Percentiles rank a stretch among this genome's conserved stretches.
These are phyloP conservation scores for Polychaeton citri DNA, from an alignment of 2,329 filamentous ascomycete genomes.

Conservation along the genomic window DNA sequence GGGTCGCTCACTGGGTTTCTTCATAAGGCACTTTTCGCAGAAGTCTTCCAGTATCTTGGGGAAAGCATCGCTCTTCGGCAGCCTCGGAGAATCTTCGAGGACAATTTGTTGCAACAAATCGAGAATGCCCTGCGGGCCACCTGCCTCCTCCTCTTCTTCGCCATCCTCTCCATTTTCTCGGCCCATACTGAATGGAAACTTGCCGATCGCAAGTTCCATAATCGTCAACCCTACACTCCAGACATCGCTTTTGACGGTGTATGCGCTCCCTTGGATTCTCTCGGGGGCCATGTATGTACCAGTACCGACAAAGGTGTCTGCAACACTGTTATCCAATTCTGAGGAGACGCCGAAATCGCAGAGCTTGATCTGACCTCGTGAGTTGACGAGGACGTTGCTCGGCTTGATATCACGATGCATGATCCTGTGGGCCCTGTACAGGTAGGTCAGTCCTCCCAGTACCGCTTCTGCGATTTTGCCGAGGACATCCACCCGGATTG, in stretches of 20 bases:
- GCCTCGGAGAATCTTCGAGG: constrained; percentile 80
- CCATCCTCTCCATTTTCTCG: constrained; percentile 67
- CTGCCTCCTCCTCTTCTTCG: constrained; percentile 51
- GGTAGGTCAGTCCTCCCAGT: constrained; percentile 81
- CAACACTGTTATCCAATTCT: constrained; percentile 93
- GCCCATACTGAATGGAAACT: constrained; percentile 87
- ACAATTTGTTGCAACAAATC: constrained; percentile 96
- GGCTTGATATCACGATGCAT: constrained; percentile 99
- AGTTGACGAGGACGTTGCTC: constrained; percentile 94
- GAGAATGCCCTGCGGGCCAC: constrained; percentile 78
- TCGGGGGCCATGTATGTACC: constrained; percentile 99
- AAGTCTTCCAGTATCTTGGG: constrained; percentile 90
- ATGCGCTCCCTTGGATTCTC: constrained; percentile 90
- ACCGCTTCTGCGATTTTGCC: constrained; percentile 97
- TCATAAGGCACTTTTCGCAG: constrained; percentile 89
- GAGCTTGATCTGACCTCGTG: constrained; percentile 84
- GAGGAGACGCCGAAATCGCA: constrained; percentile 99
- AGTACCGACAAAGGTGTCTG: constrained; percentile 94
- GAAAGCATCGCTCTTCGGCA: constrained; percentile 96
- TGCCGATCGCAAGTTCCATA: constrained; percentile 95
- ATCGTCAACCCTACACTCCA: constrained; percentile 94
- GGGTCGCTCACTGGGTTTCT: constrained; percentile 75
- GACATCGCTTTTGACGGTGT: constrained; percentile 96
- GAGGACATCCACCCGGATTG: constrained; percentile 86
- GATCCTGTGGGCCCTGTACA: constrained; percentile 90